Evolutionary conservation across 805 yeast species (phyloP).

Genomic region (Candida xyloterini): DNA sequence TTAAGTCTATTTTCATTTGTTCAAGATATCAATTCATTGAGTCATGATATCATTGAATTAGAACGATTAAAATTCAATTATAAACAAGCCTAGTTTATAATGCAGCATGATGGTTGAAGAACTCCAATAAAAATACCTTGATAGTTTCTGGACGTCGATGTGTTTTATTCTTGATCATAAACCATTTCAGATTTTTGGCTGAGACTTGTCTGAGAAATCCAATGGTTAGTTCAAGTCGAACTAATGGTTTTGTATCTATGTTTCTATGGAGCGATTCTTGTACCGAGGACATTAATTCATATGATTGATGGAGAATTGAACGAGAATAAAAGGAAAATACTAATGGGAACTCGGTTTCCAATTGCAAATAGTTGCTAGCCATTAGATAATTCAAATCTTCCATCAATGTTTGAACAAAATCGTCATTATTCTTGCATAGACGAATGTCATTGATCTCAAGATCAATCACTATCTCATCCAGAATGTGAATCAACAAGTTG

Average conservation of each 20-base stretch:
- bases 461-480: slow-evolving; percentile 9
- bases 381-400: slow-evolving; percentile 28
- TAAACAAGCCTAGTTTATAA: slow-evolving; percentile 32
- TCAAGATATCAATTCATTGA: slow-evolving; percentile 20
- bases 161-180: slow-evolving; percentile 6
- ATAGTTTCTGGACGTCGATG: slow-evolving; percentile 5
- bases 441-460: slow-evolving; percentile 11
- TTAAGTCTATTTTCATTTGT: slow-evolving; percentile 18
- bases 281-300: slow-evolving; percentile 13
- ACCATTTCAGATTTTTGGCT: slow-evolving; percentile 10
- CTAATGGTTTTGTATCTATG: slow-evolving; percentile 14
- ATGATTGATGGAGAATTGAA: slow-evolving; percentile 17
- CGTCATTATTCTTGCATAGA: slow-evolving; percentile 1
- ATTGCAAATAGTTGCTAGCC: slow-evolving; percentile 21
- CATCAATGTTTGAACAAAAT: slow-evolving; percentile 7
- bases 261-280: slow-evolving; percentile 21
- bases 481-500: slow-evolving; percentile 7
- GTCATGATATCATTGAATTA: slow-evolving; percentile 20
- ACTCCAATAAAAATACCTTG: slow-evolving; percentile 16
- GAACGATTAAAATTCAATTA: slow-evolving; percentile 28
- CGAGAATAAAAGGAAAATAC: slow-evolving; percentile 30
- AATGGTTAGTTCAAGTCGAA: slow-evolving; percentile 20
- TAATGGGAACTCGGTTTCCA: slow-evolving; percentile 29
- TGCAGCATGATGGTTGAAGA: slow-evolving; percentile 28
- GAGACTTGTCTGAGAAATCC: slow-evolving; percentile 27